Conservation (phyloP, 2,329 filamentous ascomycete species). For the Lasiodiplodia hormozganensis region DNA sequence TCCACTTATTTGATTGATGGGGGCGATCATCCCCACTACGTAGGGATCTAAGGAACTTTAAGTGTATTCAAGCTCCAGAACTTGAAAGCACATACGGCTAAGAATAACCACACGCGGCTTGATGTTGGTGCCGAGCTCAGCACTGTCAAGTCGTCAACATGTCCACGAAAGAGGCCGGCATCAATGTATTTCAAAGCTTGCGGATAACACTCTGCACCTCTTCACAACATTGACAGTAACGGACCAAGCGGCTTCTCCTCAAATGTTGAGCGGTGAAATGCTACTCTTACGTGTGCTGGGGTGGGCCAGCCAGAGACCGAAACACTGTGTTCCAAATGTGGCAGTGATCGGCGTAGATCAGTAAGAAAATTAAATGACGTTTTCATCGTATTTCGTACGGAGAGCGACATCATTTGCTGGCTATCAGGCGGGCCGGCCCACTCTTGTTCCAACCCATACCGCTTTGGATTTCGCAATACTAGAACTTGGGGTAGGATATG, state of each 20-base stretch:
- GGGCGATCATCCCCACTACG: neutral
- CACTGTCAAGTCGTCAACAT: too few relatives aligned
- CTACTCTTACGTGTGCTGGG: too few relatives aligned
- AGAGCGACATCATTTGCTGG: neutral
- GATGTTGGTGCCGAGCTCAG: too few relatives aligned
- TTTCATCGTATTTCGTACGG: neutral
- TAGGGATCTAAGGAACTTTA: neutral
- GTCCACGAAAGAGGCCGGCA: too few relatives aligned
- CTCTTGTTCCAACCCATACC: neutral
- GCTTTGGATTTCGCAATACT: neutral
- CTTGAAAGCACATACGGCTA: neutral
- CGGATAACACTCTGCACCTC: too few relatives aligned
- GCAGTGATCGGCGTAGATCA: neutral
- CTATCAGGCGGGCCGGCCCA: neutral
- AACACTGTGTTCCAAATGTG: neutral
- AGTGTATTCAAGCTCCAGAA: neutral
- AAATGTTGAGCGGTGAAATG: too few relatives aligned
- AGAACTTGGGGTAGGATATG: neutral
- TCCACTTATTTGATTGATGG: neutral
- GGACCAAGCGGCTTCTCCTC: too few relatives aligned
- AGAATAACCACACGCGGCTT: too few relatives aligned
- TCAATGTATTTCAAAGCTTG: too few relatives aligned
- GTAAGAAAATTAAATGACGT: neutral
- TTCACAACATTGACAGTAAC: too few relatives aligned
- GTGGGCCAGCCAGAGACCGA: too few relatives aligned